Base-by-base conservation (phyloP, 139 green algal species). In the Asterochloris sp. region DNA sequence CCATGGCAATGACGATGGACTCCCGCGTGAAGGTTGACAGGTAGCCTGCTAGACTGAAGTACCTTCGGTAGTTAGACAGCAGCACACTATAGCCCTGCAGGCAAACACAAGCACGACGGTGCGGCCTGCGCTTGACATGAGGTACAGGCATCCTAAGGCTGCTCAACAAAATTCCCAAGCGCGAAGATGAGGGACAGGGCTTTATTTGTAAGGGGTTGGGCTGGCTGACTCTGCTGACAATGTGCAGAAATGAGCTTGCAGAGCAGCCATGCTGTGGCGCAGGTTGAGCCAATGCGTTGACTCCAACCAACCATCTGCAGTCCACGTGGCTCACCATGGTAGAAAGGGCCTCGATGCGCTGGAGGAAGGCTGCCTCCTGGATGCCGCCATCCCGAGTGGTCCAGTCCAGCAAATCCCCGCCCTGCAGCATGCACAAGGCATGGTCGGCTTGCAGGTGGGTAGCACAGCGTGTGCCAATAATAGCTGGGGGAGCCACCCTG, bases 321-420 rank as follows among this genome's bases (percentile, higher is more conserved):
- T 6, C 38, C 38, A 54, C 38, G 6, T 6, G 6, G 38, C 38
- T 54, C 38, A 54, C 38, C 86, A 91, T 86, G 16, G 80, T 88
- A 29, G 76, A 85, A 60, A 91, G 83, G 24, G 88, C 88, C 66
- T 89, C 88, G 15, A 89, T 87, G 62, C 85, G 80, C 79, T 89
- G 83, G 14, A 91, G 74, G 83, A 91, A 91, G 21, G 80, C 84
- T 19, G 84, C 80, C 79, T 89, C 86, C 74, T 88, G 84, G 62
- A 89, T 86, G 75, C 85, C 87, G 38, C 67, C 78, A 28, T 91
- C 82, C 23, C 76, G 19, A 27, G 62, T 82, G 12, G 87, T 91
- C 87, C 87, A 91, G 83, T 91, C 87, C 80, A 91, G 85, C 23
- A 91, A 62, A 63, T 91, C 87, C n/a, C 87, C 87, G 67, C 85